Percentiles rank a stretch among this genome's conserved stretches.
These are phyloP conservation scores for Gamarada debralockiae DNA, from an alignment of 495 filamentous ascomycete genomes.

Conservation along the genomic window DNA sequence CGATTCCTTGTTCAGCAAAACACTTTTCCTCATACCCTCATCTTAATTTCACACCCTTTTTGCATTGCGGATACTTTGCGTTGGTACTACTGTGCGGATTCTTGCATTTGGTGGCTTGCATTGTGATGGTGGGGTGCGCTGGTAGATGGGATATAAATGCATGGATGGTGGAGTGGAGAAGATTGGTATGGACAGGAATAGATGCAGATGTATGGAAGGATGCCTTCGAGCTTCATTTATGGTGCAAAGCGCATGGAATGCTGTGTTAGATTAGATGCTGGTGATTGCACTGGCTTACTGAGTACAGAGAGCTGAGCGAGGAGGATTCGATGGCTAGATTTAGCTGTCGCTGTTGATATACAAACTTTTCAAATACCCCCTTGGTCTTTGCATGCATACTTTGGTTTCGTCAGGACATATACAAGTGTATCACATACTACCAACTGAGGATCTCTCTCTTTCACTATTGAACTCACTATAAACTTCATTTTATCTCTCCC, in stretches of 20 bases:
- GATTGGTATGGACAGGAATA: neutral
- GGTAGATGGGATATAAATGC: neutral
- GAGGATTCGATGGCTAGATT: neutral
- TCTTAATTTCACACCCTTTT: slow-evolving; percentile 11
- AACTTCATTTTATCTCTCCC: too few relatives aligned
- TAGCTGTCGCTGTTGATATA: neutral
- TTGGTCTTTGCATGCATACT: too few relatives aligned
- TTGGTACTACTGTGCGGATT: neutral
- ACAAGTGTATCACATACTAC: too few relatives aligned
- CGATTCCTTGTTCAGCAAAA: neutral
- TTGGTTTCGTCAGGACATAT: too few relatives aligned
- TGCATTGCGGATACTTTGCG: neutral
- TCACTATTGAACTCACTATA: too few relatives aligned
- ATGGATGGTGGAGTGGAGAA: neutral
- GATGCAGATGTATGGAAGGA: neutral
- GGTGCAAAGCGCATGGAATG: neutral
- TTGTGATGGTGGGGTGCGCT: neutral
- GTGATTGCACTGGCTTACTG: too few relatives aligned
- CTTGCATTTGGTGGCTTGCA: neutral
- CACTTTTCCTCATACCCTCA: slow-evolving; percentile 2
- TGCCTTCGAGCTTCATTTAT: neutral
- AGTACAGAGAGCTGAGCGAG: neutral
- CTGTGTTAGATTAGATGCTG: too few relatives aligned
- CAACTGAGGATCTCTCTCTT: too few relatives aligned
- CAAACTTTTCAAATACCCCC: neutral